These are phyloP conservation scores for Rhodotorula mucilaginosa DNA, from an alignment of 1,284 basidiomycete species.

Conservation along the genomic window DNA sequence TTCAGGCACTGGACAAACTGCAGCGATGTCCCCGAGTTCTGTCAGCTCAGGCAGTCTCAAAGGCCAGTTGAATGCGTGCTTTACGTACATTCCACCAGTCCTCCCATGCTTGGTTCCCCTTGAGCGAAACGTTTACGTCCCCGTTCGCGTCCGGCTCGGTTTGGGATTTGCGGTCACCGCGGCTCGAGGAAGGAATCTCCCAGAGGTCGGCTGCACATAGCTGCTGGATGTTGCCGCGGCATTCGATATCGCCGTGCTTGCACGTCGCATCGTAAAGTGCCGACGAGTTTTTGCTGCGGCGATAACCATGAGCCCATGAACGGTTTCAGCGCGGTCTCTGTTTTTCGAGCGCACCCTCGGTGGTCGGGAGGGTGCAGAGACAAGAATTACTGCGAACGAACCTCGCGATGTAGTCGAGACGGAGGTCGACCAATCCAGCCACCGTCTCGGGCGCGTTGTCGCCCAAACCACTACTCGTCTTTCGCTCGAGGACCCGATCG, in stretches of 20 bases:
- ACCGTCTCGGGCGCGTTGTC: background rate
- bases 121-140: background rate
- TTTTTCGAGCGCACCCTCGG: no score
- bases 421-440: conserved; percentile 25
- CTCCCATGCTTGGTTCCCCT: conserved; percentile 16
- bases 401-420: conserved; percentile 37
- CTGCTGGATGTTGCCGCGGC: conserved; percentile 44
- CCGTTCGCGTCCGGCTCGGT: background rate
- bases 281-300: conserved; percentile 19
- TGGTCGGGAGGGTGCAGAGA: no score
- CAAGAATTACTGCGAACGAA: no score
- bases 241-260: conserved; percentile 43
- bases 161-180: conserved; percentile 1
- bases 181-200: background rate
- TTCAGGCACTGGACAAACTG: conserved; percentile 40
- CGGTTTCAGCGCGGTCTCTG: no score
- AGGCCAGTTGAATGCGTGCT: background rate
- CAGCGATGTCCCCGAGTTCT: background rate
- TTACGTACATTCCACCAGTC: conserved; percentile 33
- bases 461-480: background rate
- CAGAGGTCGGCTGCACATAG: conserved; percentile 38
- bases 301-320: no score
- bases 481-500: conserved; percentile 26
- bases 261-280: conserved; percentile 37
- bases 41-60: background rate